phyloP scores from a whole-genome alignment of 768 basidiomycete species.

The Lyophyllum shimeji region DNA sequence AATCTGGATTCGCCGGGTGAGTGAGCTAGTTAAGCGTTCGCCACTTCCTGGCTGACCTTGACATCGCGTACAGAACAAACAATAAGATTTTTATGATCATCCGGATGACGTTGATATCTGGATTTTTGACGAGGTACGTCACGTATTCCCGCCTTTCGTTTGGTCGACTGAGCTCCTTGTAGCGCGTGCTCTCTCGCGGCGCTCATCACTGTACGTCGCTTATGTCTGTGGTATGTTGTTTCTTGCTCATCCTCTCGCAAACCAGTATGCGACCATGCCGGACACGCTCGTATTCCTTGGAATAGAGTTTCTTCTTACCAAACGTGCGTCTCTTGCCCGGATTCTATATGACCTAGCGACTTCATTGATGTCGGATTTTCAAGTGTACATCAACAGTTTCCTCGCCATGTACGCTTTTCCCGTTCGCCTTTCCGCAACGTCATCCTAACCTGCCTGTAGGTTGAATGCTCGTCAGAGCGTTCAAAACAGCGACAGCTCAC shows the following conservation, averaged over 20 bases:
- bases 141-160: not conserved
- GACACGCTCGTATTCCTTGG: slow-evolving; percentile 20
- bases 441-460: slow-evolving; percentile 6
- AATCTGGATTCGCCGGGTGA: slow-evolving; percentile 19
- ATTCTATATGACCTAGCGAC: too few relatives aligned
- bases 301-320: slow-evolving; percentile 19
- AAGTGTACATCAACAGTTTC: slow-evolving; percentile 32
- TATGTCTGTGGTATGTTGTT: not conserved
- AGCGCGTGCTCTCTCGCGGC: slow-evolving; percentile 17
- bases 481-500: slow-evolving; percentile 10
- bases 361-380: not conserved
- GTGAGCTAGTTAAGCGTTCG: not conserved
- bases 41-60: not conserved
- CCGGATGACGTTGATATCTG: slow-evolving; percentile 21
- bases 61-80: slow-evolving; percentile 21
- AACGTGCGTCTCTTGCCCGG: slow-evolving; percentile 12
- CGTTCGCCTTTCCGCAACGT: not conserved
- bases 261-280: slow-evolving; percentile 16
- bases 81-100: slow-evolving; percentile 17
- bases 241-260: not conserved
- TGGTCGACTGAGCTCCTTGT: not conserved
- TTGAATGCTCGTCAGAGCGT: slow-evolving; percentile 21
- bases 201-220: slow-evolving; percentile 16
- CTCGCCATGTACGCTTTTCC: slow-evolving; percentile 23
- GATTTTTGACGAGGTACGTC: slow-evolving; percentile 19